Evolutionary conservation across 192 early-diverging fungal genomes (phyloP).

Genomic region (Geranomyces michiganensis): DNA sequence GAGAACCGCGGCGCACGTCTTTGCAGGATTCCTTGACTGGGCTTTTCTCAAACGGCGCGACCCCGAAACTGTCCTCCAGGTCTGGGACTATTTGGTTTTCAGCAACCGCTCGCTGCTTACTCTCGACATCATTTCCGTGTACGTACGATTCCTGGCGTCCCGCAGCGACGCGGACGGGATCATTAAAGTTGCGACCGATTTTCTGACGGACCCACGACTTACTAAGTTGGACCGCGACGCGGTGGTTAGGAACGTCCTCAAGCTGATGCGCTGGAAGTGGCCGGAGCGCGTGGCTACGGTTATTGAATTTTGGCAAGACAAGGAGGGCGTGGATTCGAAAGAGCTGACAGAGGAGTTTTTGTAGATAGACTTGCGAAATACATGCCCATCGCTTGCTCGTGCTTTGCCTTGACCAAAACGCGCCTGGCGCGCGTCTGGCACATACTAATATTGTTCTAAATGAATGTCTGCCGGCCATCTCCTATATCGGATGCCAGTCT

Average conservation of each 20-base stretch:
- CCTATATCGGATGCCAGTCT: too few relatives aligned
- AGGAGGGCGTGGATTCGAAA: neutral
- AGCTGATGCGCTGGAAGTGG: constrained; percentile 8
- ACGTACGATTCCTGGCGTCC: constrained; percentile 8
- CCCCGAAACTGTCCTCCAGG: neutral
- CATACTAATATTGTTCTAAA: too few relatives aligned
- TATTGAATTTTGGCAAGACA: neutral
- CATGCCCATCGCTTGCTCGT: too few relatives aligned
- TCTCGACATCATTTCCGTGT: constrained; percentile 2
- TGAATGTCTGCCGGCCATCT: too few relatives aligned
- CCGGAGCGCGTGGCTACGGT: neutral
- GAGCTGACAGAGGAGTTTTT: neutral
- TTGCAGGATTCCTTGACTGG: neutral
- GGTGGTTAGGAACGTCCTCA: neutral
- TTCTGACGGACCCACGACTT: neutral
- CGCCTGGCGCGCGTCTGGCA: too few relatives aligned
- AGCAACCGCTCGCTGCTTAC: neutral
- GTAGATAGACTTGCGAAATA: too few relatives aligned
- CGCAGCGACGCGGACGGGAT: constrained; percentile 12
- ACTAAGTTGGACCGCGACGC: neutral
- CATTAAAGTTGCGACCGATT: constrained; percentile 5
- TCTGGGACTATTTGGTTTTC: neutral
- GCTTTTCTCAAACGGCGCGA: neutral
- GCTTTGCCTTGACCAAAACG: too few relatives aligned
- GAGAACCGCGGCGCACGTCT: neutral